Percentiles rank a stretch among this genome's conserved stretches.
Conservation (phyloP, 176 grass and related monocot species). For the Alloteropsis semialata region DNA sequence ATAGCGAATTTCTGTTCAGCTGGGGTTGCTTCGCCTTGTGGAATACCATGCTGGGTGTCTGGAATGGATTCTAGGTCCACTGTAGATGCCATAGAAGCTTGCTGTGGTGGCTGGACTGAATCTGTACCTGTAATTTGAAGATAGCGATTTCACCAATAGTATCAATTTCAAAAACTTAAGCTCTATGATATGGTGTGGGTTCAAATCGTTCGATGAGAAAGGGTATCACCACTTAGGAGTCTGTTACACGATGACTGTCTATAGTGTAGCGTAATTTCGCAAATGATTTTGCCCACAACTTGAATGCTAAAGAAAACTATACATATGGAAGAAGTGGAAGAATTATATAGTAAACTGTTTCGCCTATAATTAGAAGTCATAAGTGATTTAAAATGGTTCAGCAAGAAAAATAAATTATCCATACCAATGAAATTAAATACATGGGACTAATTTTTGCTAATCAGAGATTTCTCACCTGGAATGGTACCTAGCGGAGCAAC, state of each 20-base stretch:
- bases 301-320: background rate
- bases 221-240: background rate
- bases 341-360: background rate
- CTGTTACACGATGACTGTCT: background rate
- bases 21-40: background rate
- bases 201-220: background rate
- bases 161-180: background rate
- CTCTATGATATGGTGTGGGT: background rate
- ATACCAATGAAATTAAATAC: background rate
- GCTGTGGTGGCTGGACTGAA: background rate
- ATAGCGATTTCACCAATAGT: background rate
- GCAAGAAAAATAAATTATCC: background rate
- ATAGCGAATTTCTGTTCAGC: background rate
- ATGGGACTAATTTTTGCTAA: background rate
- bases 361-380: background rate
- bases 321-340: background rate
- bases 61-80: background rate
- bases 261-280: background rate
- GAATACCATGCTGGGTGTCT: background rate
- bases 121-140: background rate
- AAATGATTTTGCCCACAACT: background rate
- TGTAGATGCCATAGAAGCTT: slow-evolving; percentile 2
- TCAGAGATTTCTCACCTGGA: background rate
- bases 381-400: background rate
- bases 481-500: background rate